phyloP scores from a whole-genome alignment of 129 eudicot genomes.

The Ambrosia artemisiifolia region DNA sequence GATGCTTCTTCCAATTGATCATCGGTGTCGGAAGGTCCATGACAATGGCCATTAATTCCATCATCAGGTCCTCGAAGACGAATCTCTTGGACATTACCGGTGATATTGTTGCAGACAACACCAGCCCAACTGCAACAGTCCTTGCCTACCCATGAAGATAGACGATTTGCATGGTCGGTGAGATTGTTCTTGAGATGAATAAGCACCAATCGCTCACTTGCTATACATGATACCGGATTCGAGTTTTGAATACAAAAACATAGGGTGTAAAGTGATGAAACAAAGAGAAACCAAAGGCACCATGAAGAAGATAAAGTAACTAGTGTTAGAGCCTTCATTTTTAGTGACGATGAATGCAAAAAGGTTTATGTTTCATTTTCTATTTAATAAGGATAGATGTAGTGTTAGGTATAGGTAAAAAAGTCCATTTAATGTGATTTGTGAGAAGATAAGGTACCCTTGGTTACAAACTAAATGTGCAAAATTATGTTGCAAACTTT shows the following conservation, averaged over 20 bases:
- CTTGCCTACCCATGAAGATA: slow-evolving; percentile 37
- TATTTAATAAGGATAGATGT: not conserved
- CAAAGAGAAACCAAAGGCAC: not conserved
- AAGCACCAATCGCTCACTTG: slow-evolving; percentile 11
- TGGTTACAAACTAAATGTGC: not conserved
- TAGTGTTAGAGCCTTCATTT: not conserved
- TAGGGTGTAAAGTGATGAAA: slow-evolving; percentile 9
- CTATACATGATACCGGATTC: not conserved
- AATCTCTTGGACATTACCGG: slow-evolving; percentile 32
- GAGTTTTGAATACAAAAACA: not conserved
- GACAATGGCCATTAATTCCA: not conserved
- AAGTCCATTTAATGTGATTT: not conserved
- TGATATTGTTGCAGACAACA: slow-evolving; percentile 27
- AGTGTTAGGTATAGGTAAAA: not conserved
- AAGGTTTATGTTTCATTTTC: not conserved
- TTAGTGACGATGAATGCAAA: not conserved
- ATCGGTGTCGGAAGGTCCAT: not conserved
- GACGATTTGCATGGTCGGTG: slow-evolving; percentile 29
- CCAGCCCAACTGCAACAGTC: slow-evolving; percentile 19
- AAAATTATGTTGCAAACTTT: not conserved
- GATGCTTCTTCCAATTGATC: not conserved
- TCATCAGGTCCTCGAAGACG: slow-evolving; percentile 20
- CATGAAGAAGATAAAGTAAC: not conserved
- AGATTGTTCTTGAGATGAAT: slow-evolving; percentile 34
- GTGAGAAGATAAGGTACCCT: not conserved